phyloP scores from a whole-genome alignment of 2,329 filamentous ascomycete species.

The Orbilia blumenaviensis region DNA sequence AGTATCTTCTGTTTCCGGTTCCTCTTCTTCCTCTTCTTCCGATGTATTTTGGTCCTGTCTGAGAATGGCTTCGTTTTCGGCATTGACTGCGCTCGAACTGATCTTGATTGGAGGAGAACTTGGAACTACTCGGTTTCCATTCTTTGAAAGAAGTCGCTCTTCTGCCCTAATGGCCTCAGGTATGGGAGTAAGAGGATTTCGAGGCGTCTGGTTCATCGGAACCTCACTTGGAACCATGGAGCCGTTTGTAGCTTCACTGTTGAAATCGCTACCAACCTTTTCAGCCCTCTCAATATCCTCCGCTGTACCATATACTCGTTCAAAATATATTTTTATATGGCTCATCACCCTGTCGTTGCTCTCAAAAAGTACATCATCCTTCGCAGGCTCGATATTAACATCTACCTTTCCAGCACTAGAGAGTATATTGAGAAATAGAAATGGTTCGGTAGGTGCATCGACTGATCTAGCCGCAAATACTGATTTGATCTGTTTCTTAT shows the following conservation, averaged over 20 bases:
- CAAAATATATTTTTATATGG: slow-evolving; percentile 13
- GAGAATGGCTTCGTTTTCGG: background rate
- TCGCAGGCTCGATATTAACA: slow-evolving; percentile 66
- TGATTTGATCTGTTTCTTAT: slow-evolving; percentile 35
- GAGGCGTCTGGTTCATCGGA: background rate
- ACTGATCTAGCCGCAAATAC: slow-evolving; percentile 12
- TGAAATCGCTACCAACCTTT: background rate
- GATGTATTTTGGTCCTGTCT: background rate
- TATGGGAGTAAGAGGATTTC: background rate
- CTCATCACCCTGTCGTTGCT: slow-evolving; percentile 58
- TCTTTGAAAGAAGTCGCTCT: background rate
- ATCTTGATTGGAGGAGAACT: slow-evolving; percentile 36
- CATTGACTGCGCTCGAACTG: slow-evolving; percentile 14
- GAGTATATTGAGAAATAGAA: slow-evolving; percentile 64
- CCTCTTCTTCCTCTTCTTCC: background rate
- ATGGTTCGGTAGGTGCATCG: slow-evolving; percentile 62
- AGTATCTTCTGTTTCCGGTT: background rate
- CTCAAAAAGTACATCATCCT: slow-evolving; percentile 67
- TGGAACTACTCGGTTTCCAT: background rate
- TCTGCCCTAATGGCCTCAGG: background rate
- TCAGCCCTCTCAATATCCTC: background rate
- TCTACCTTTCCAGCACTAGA: slow-evolving; percentile 65
- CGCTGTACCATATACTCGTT: background rate
- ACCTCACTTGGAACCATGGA: slow-evolving; percentile 19
- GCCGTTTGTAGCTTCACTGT: slow-evolving; percentile 27